Percentiles rank a stretch among this genome's conserved stretches.
Conservation (phyloP, 2,329 filamentous ascomycete genomes). For the Xylariaceae sp. region DNA sequence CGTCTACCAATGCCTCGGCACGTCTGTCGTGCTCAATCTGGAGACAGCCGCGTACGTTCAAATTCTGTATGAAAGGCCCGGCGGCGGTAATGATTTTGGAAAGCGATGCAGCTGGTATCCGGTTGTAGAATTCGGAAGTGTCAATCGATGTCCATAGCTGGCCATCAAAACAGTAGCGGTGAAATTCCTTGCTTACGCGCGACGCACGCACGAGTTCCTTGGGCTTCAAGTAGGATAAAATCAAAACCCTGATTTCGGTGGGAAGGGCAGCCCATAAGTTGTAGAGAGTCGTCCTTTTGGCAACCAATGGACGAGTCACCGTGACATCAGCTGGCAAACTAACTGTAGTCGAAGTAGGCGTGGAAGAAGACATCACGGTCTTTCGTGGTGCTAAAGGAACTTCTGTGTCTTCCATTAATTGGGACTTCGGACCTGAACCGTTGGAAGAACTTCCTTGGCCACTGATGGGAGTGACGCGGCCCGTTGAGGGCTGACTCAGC, state of each 20-base stretch:
- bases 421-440: conserved; percentile 38
- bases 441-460: conserved; percentile 37
- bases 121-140: conserved; percentile 76
- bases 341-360: conserved; percentile 45
- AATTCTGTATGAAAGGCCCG: conserved; percentile 82
- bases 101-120: conserved; percentile 78
- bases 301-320: conserved; percentile 34
- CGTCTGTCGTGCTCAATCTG: conserved; percentile 80
- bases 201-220: conserved; percentile 78
- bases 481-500: conserved; percentile 34
- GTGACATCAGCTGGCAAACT: conserved; percentile 60
- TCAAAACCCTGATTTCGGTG: conserved; percentile 70
- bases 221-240: conserved; percentile 70
- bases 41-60: conserved; percentile 87
- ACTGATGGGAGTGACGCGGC: conserved; percentile 32
- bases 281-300: conserved; percentile 34
- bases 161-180: conserved; percentile 85
- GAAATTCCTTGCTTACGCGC: conserved; percentile 69
- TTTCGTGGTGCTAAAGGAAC: conserved; percentile 50
- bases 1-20: conserved; percentile 69
- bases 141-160: conserved; percentile 88
- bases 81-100: conserved; percentile 79
- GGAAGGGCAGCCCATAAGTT: conserved; percentile 80
- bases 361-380: conserved; percentile 40
- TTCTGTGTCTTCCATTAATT: conserved; percentile 39